Evolutionary conservation across 164 flowering plant species (phyloP), one percentile per base, ranked within the genome.

Genomic region (Berberis vulgaris): DNA sequence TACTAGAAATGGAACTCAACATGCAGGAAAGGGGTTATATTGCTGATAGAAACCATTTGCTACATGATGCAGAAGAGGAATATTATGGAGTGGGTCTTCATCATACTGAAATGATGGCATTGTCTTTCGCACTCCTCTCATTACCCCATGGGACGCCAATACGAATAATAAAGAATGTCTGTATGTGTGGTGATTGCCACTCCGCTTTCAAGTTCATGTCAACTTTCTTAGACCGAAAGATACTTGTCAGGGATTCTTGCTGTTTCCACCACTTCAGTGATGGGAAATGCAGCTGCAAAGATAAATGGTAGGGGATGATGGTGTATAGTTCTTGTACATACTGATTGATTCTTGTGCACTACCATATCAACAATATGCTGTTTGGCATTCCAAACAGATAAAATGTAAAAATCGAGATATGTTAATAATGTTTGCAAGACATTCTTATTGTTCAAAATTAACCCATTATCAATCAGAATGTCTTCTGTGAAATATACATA

Each of bases 191-290:
- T 38, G 73, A 77, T 41, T 74, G 80, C 49, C 80, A 77, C 45
- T 77, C 76, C 59, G 74, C 71, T 67, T 78, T 70, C 59, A 74
- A 78, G 71, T 78, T 78, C 72, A 59, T 74, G 60, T 78, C 81
- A 3, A 72, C 69, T 2, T 78, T 74, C 49, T 10, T 74, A 54
- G 68, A 60, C 9, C 50, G 69, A 40, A 69, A 78, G 45, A 39
- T 74, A 65, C 54, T 72, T 63, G 69, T 74, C 6, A 74, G 70
- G 54, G 81, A 78, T 49, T 45, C 76, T 12, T 69, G 72, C 65
- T 67, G 26, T 49, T 78, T 74, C 66, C 81, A 78, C 59, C 75
- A 78, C 61, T 78, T 77, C 64, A 72, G 42, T 9, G 62, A 72
- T 70, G 81, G 81, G 40, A 78, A 68, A 43, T 78, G 81, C 60